These are phyloP conservation scores for Gnaphalium uliginosum DNA, from an alignment of 129 eudicot genomes.

Conservation along the genomic window DNA sequence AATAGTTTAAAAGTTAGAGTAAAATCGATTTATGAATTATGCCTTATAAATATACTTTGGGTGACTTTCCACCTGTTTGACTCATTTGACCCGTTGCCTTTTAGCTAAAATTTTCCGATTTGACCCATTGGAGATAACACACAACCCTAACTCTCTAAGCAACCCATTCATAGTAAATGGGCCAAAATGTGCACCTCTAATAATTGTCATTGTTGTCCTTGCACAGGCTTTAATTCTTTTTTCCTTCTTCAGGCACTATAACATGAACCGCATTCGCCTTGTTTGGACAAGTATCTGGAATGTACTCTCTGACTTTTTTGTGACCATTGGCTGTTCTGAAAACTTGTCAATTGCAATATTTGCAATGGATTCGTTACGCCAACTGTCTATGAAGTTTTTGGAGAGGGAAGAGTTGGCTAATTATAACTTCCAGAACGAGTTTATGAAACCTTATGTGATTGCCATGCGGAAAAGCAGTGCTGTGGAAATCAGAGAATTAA, in stretches of 20 bases:
- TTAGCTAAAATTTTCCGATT: not conserved
- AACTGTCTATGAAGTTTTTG: constrained; percentile 93
- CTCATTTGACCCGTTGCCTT: not conserved
- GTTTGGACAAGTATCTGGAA: constrained; percentile 95
- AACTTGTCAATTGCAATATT: constrained; percentile 93
- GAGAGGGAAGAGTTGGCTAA: constrained; percentile 97
- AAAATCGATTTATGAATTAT: not conserved
- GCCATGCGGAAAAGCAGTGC: constrained; percentile 92
- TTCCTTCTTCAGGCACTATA: constrained; percentile 67
- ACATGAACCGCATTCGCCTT: constrained; percentile 95
- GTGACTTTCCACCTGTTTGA: not conserved
- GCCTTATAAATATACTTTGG: not conserved
- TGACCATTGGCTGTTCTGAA: constrained; percentile 88
- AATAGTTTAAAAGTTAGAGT: not conserved
- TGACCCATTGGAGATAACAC: not conserved
- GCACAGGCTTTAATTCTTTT: not conserved
- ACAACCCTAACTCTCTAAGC: not conserved
- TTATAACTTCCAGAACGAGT: constrained; percentile 92
- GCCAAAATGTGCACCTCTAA: not conserved
- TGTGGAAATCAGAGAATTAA: constrained; percentile 92
- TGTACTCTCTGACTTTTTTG: constrained; percentile 85
- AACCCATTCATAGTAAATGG: not conserved
- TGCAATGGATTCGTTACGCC: constrained; percentile 99
- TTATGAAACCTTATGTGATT: constrained; percentile 95
- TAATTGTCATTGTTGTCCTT: not conserved